Evolutionary conservation across 495 filamentous ascomycete genomes (phyloP), one percentile per base, ranked within the genome.

Genomic region (Neurospora sp.): DNA sequence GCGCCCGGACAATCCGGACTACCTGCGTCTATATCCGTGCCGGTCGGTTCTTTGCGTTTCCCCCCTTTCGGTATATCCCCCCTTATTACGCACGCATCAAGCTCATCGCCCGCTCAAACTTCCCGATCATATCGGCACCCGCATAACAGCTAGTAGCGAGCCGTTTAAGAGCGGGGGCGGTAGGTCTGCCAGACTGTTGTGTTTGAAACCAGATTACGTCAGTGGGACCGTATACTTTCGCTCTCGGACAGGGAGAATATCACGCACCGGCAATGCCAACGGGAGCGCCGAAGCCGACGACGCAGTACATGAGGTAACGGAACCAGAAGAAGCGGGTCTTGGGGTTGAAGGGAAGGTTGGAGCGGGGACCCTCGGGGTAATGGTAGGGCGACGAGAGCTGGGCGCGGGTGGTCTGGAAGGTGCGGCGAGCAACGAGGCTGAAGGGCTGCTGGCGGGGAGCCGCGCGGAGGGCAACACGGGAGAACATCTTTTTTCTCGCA

Each of bases 331-430:
- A 91, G 83, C 90, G 91, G 79, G 91, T 96, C 85, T 91, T 85
- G 76, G 96, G 91, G 88, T 99, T 96, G 91, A 99, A 99, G 75
- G 96, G 96, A 74, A 99, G 85, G 88, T 97, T 98, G 87, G 88
- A 90, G 80, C 90, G 90, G 78, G 96, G 96, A 72, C 96, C 96
- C 87, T 98, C 96, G 75, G 95, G 92, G 87, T 99, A 99, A 88
- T 99, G 96, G 89, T 97, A 96, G 38, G 94, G 94, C 80, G 93
- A 96, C 74, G 88, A 89, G 77, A 96, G 85, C 84, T 92, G 95
- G 82, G 92, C 85, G 76, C 93, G 91, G 82, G 95, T 97, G 81
- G 93, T 90, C 84, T 93, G 91, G 90, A 99, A 96, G 85, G 92
- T 94, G 81, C 96, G 95, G 86, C 95, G 93, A 88, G 91, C 89